These are phyloP conservation scores for Uncinocarpus reesii DNA, from an alignment of 2,329 filamentous ascomycete species.

Conservation along the genomic window DNA sequence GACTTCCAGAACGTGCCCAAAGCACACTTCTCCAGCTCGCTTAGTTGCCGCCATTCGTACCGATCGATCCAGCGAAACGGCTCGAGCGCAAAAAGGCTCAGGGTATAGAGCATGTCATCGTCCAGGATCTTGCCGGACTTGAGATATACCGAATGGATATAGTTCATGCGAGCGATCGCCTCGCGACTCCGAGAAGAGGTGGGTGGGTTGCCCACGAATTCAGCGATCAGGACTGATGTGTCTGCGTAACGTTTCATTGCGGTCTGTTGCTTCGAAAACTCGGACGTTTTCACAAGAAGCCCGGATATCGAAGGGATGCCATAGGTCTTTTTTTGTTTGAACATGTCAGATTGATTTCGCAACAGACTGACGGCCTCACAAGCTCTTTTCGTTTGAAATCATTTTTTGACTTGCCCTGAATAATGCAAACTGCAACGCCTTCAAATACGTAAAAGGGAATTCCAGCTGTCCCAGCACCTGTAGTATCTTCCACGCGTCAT, in stretches of 20 bases:
- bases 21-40: constrained; percentile 57
- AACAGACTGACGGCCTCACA: no score
- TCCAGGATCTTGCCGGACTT: constrained; percentile 50
- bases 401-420: constrained; percentile 42
- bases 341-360: not conserved
- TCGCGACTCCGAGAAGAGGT: constrained; percentile 37
- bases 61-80: constrained; percentile 52
- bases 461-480: constrained; percentile 41
- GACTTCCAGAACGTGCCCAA: constrained; percentile 60
- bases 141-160: constrained; percentile 49
- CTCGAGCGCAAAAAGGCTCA: constrained; percentile 55
- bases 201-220: constrained; percentile 38
- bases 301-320: constrained; percentile 45
- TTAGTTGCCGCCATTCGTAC: constrained; percentile 61
- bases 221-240: constrained; percentile 36
- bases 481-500: constrained; percentile 45
- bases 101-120: constrained; percentile 55
- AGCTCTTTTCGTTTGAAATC: no score
- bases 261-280: constrained; percentile 33
- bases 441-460: constrained; percentile 45
- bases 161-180: constrained; percentile 56
- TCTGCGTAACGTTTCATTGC: constrained; percentile 42
- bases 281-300: constrained; percentile 36
- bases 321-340: constrained; percentile 36
- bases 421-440: constrained; percentile 48